Percentiles rank a stretch among this genome's conserved stretches.
phyloP scores from a whole-genome alignment of 2,329 filamentous ascomycete genomes.

The Tolypocladium tundrense region DNA sequence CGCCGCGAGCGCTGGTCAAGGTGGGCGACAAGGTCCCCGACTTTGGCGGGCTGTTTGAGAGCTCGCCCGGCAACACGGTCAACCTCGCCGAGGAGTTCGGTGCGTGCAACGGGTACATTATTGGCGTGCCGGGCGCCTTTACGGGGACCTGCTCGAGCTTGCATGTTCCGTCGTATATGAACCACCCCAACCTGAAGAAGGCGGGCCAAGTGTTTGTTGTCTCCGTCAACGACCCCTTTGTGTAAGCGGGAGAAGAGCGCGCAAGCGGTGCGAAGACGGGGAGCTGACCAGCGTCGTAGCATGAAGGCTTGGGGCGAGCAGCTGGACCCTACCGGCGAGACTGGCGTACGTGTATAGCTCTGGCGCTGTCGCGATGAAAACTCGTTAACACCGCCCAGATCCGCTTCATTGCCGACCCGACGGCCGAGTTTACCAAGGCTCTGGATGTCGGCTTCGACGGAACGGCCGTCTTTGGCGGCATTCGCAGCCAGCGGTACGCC shows the following conservation, averaged over 20 bases:
- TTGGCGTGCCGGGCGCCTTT: conserved; percentile 78
- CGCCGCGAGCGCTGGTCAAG: conserved; percentile 54
- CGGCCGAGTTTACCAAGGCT: conserved; percentile 69
- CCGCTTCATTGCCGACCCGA: conserved; percentile 79
- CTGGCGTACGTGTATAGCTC: conserved; percentile 53
- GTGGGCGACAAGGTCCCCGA: conserved; percentile 71
- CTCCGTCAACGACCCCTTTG: conserved; percentile 88
- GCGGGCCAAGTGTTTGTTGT: conserved; percentile 84
- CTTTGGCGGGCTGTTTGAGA: conserved; percentile 68
- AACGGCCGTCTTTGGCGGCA: conserved; percentile 67
- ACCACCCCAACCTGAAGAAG: conserved; percentile 64
- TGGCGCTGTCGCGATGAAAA: neutral
- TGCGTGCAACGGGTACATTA: conserved; percentile 65
- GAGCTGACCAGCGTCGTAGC: conserved; percentile 30
- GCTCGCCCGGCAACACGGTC: conserved; percentile 85
- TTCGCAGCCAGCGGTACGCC: conserved; percentile 80
- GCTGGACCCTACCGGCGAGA: conserved; percentile 64
- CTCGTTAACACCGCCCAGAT: conserved; percentile 42
- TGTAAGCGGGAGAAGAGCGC: conserved; percentile 47
- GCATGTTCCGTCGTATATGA: conserved; percentile 82
- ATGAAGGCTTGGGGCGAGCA: conserved; percentile 82
- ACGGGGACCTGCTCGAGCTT: conserved; percentile 44
- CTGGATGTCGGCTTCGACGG: conserved; percentile 78
- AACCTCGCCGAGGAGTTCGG: conserved; percentile 69
- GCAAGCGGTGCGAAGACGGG: neutral